These are phyloP conservation scores for Tricholoma saponaceum DNA, from an alignment of 768 basidiomycete genomes.

Conservation along the genomic window DNA sequence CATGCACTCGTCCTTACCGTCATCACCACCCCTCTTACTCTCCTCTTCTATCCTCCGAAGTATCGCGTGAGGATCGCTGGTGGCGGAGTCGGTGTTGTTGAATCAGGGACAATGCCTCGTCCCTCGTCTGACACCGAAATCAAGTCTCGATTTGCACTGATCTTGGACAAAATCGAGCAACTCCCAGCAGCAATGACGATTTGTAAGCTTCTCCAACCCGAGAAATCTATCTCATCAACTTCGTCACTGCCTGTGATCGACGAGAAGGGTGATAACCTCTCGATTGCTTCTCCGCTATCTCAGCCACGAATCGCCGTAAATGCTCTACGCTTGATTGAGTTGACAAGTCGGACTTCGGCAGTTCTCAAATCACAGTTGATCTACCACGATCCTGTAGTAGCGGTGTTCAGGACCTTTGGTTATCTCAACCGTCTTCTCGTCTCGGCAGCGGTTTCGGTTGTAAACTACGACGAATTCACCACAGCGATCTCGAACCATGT, in stretches of 20 bases:
- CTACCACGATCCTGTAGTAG: slow-evolving; percentile 65
- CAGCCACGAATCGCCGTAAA: slow-evolving; percentile 45
- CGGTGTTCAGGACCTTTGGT: slow-evolving; percentile 76
- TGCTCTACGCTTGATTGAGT: slow-evolving; percentile 84
- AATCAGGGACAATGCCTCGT: slow-evolving; percentile 16
- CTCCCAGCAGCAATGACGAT: slow-evolving; percentile 81
- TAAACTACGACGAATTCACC: slow-evolving; percentile 71
- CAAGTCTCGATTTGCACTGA: slow-evolving; percentile 62
- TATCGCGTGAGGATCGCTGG: slow-evolving; percentile 38
- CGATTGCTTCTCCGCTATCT: not conserved
- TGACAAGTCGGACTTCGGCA: slow-evolving; percentile 84
- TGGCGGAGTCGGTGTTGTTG: slow-evolving; percentile 15
- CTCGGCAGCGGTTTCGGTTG: slow-evolving; percentile 68
- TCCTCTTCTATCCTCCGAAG: slow-evolving; percentile 70
- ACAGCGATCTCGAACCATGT: slow-evolving; percentile 61
- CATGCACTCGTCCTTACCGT: slow-evolving; percentile 75
- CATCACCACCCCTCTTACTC: slow-evolving; percentile 79
- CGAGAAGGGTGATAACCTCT: slow-evolving; percentile 23
- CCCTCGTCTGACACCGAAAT: slow-evolving; percentile 29
- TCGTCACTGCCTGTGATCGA: slow-evolving; percentile 14
- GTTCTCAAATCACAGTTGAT: slow-evolving; percentile 79
- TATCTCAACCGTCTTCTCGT: slow-evolving; percentile 65
- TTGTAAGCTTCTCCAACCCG: slow-evolving; percentile 61
- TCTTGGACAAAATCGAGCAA: slow-evolving; percentile 81
- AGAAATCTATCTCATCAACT: slow-evolving; percentile 3